Evolutionary conservation across 768 basidiomycete species (phyloP).

Genomic region (Mrakia frigida): DNA sequence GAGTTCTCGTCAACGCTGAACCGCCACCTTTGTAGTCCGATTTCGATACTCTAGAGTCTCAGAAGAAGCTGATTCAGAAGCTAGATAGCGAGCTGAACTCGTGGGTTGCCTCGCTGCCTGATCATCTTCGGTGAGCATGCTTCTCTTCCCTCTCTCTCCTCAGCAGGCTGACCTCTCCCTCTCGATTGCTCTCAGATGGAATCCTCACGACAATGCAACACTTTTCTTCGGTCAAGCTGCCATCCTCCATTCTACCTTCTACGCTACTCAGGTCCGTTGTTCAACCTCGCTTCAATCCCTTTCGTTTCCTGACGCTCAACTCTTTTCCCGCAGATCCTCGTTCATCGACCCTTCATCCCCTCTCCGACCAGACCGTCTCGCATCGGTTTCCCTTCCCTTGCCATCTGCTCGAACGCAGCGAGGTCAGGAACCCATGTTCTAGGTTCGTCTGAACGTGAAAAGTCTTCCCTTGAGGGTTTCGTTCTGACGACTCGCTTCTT

Average conservation of each 20-base stretch:
- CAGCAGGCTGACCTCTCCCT: background rate
- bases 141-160: background rate
- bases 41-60: conserved; percentile 43
- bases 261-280: conserved; percentile 45
- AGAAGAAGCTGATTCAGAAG: conserved; percentile 55
- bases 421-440: conserved; percentile 64
- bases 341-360: conserved; percentile 74
- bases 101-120: conserved; percentile 50
- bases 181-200: conserved; percentile 47
- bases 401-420: conserved; percentile 75
- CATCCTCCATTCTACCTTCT: conserved; percentile 56
- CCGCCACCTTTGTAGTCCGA: conserved; percentile 41
- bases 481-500: too few species aligned
- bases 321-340: conserved; percentile 52
- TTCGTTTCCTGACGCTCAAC: background rate
- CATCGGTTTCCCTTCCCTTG: conserved; percentile 60
- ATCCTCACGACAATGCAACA: conserved; percentile 51
- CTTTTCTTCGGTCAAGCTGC: conserved; percentile 59
- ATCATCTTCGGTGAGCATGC: conserved; percentile 3
- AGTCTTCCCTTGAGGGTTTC: too few species aligned
- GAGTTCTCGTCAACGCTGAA: too few species aligned
- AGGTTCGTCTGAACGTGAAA: background rate
- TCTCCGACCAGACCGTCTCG: conserved; percentile 53
- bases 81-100: conserved; percentile 64
- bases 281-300: background rate